Conservation (phyloP, 352 stramenopile genomes). For the Globisporangium okanoganense region DNA sequence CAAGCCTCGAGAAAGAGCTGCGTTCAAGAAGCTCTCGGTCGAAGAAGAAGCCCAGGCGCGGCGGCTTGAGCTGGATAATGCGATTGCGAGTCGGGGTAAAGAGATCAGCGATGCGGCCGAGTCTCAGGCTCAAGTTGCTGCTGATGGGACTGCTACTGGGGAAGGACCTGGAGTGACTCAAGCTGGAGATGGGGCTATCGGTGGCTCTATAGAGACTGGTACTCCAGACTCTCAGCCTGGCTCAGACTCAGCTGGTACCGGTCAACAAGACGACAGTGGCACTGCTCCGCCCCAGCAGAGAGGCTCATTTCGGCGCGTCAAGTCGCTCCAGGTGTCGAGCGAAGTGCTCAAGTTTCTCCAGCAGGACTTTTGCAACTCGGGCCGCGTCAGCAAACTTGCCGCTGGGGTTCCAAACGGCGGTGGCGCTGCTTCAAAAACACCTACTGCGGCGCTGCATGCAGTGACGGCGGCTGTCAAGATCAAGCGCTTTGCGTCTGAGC, state of each 20-base stretch:
- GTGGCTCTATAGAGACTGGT: not conserved
- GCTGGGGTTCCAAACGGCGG: not conserved
- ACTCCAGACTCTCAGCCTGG: not conserved
- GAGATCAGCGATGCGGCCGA: slow-evolving; percentile 28
- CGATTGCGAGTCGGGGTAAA: slow-evolving; percentile 58
- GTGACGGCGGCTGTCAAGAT: slow-evolving; percentile 8
- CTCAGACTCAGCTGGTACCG: too few species aligned
- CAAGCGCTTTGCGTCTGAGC: slow-evolving; percentile 15
- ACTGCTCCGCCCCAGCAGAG: slow-evolving; percentile 1
- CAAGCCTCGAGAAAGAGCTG: slow-evolving; percentile 43
- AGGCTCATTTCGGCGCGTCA: slow-evolving; percentile 35
- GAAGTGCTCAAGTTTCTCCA: slow-evolving; percentile 66
- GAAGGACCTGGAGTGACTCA: slow-evolving; percentile 8
- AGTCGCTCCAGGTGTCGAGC: slow-evolving; percentile 51
- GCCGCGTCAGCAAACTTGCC: slow-evolving; percentile 16
- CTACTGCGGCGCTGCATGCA: not conserved
- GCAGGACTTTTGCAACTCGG: slow-evolving; percentile 64
- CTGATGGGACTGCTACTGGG: not conserved
- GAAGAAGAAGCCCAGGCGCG: slow-evolving; percentile 70
- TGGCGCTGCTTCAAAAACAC: slow-evolving; percentile 2
- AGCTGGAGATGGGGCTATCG: not conserved
- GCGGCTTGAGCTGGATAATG: slow-evolving; percentile 48
- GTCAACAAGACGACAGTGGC: not conserved
- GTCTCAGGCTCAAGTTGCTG: not conserved
- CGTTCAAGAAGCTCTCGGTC: slow-evolving; percentile 81